Evolutionary conservation across 2,329 filamentous ascomycete species (phyloP), one percentile per base, ranked within the genome.

Genomic region (Nemania serpens): DNA sequence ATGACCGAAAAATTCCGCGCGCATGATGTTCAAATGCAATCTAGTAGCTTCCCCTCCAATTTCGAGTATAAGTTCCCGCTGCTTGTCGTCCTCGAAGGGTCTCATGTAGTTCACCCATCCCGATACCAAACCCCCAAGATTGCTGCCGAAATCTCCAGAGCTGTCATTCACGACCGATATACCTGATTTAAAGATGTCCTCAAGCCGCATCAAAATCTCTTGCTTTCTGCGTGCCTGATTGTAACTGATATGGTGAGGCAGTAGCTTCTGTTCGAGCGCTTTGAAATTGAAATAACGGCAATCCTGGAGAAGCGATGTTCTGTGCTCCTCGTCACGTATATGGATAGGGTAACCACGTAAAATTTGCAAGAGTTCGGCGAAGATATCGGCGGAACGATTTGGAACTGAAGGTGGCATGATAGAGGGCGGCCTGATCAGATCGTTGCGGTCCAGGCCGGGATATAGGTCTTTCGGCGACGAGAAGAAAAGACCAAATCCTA

Each of bases 271-370:
- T 77, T 98, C 94, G 0, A 97, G 78, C 0, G 92, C 93, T 72
- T 93, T 94, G 68, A 98, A 88, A 74, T 97, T 92, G 75, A 94
- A 97, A 75, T 97, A 98, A 54, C 91, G 88, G 64, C 91, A 95
- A 75, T 98, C 94, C 42, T 91, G 84, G 1, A 98, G 79, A 3
- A 98, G 82, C 59, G 90, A 86, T 20, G 85, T 82, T 17, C 94
- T 88, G 71, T 98, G 94, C 2, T 83, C 81, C 65, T 93, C 90
- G 73, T 88, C 84, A 55, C 87, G 84, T 61, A 97, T 91, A 20
- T 88, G 81, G 1, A 97, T 76, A 0, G 91, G 88, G 74, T 97
- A 97, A 3, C 94, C 94, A 54, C 91, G 86, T 4, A 97, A 81
- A 41, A 97, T 78, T 68, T 91, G 90, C 12, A 97, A 78, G 4